Conservation (phyloP, 805 yeast genomes). For the Yarrowia divulgata region DNA sequence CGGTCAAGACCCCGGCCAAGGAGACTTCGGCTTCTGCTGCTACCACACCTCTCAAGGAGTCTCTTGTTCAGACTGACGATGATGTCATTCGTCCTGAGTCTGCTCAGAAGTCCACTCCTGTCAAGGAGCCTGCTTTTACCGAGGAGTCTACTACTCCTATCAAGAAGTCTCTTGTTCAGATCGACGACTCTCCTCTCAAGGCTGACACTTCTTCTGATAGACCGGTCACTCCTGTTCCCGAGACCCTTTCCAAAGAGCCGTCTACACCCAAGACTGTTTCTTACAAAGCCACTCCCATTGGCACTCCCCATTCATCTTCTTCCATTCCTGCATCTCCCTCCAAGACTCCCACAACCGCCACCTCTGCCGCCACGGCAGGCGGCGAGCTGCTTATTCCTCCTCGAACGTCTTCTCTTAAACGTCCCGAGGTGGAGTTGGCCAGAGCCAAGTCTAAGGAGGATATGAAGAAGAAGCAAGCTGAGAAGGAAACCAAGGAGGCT, state of each 20-base stretch:
- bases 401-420: constrained; percentile 24
- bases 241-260: background rate
- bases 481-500: constrained; percentile 41
- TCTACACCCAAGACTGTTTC: background rate
- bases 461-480: constrained; percentile 36
- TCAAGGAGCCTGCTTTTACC: background rate
- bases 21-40: background rate
- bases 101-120: background rate
- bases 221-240: background rate
- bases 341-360: constrained; percentile 22
- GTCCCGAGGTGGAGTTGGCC: background rate
- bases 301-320: background rate
- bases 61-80: constrained; percentile 12
- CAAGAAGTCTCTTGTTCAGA: constrained; percentile 18
- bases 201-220: background rate
- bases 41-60: constrained; percentile 5
- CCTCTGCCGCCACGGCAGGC: constrained; percentile 6
- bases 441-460: constrained; percentile 40
- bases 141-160: background rate
- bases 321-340: constrained; percentile 15
- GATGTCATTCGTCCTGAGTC: background rate
- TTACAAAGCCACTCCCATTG: constrained; percentile 1
- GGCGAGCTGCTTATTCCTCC: constrained; percentile 23
- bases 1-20: background rate
- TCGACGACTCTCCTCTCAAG: constrained; percentile 2